Conservation (phyloP, 352 stramenopile genomes). For the Lagenidium sp. region DNA sequence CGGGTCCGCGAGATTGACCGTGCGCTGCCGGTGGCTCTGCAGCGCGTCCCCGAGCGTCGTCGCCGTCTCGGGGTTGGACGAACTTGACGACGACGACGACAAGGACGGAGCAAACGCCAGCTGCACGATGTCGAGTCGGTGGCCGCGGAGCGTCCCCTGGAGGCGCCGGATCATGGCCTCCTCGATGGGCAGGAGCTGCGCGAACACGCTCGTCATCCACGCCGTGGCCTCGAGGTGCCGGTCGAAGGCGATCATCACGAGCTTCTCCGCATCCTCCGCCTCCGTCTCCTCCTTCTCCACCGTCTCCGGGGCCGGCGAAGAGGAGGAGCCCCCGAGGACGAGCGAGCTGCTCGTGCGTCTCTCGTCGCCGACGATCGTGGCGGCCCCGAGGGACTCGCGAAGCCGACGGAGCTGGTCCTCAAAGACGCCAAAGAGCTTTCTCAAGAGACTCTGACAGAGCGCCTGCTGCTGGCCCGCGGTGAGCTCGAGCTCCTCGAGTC, state of each 20-base stretch:
- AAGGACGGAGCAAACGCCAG: conserved; percentile 7
- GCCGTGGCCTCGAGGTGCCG: conserved; percentile 18
- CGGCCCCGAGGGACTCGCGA: neutral
- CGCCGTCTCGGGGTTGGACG: conserved; percentile 5
- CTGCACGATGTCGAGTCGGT: conserved; percentile 5
- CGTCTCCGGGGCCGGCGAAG: neutral
- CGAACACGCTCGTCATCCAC: conserved; percentile 39
- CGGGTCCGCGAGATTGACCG: conserved; percentile 30
- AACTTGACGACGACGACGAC: neutral
- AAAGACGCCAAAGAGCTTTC: conserved; percentile 15
- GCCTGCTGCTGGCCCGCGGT: conserved; percentile 21
- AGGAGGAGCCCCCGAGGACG: neutral
- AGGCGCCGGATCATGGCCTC: conserved; percentile 24
- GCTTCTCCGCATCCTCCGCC: neutral
- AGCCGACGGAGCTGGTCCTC: conserved; percentile 1
- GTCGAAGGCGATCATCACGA: conserved; percentile 3
- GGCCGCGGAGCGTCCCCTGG: conserved; percentile 16
- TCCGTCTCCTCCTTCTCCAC: neutral
- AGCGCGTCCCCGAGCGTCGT: conserved; percentile 1
- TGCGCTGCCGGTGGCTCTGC: conserved; percentile 26
- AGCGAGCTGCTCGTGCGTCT: neutral
- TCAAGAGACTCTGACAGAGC: conserved; percentile 12
- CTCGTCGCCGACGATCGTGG: neutral
- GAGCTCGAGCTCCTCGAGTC: conserved; percentile 28
- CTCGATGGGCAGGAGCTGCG: conserved; percentile 23